Evolutionary conservation across 371 early-diverging fungal genomes (phyloP).

Genomic region (Funneliformis caledonium): DNA sequence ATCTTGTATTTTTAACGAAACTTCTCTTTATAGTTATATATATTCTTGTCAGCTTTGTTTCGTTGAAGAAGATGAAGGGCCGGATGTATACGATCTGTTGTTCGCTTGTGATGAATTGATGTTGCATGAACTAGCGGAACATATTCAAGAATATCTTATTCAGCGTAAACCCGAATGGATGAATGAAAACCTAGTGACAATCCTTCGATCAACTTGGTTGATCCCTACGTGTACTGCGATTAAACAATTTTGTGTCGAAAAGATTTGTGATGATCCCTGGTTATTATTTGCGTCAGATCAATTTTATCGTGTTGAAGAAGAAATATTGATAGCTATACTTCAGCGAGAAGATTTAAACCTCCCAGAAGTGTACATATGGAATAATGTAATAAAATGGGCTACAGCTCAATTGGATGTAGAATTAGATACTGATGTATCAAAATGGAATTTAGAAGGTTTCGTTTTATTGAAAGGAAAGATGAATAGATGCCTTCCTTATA

Average conservation of each 20-base stretch:
- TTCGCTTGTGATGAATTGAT: slow-evolving; percentile 17
- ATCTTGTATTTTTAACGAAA: background rate
- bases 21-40: background rate
- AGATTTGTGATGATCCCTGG: background rate
- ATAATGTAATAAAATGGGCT: slow-evolving; percentile 22
- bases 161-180: background rate
- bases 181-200: background rate
- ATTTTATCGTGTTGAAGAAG: slow-evolving; percentile 7
- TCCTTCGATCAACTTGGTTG: background rate
- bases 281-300: background rate
- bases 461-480: background rate
- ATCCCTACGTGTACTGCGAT: background rate
- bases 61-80: background rate
- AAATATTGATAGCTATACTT: background rate
- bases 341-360: slow-evolving; percentile 6
- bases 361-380: slow-evolving; percentile 16
- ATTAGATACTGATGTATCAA: background rate
- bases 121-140: background rate
- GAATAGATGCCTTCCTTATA: background rate
- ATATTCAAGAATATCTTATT: slow-evolving; percentile 22
- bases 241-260: background rate
- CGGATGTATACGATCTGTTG: slow-evolving; percentile 1
- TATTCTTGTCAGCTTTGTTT: background rate
- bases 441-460: slow-evolving; percentile 15
- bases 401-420: background rate